These are phyloP conservation scores for Septoria linicola DNA, from an alignment of 2,329 filamentous ascomycete species.

Conservation along the genomic window DNA sequence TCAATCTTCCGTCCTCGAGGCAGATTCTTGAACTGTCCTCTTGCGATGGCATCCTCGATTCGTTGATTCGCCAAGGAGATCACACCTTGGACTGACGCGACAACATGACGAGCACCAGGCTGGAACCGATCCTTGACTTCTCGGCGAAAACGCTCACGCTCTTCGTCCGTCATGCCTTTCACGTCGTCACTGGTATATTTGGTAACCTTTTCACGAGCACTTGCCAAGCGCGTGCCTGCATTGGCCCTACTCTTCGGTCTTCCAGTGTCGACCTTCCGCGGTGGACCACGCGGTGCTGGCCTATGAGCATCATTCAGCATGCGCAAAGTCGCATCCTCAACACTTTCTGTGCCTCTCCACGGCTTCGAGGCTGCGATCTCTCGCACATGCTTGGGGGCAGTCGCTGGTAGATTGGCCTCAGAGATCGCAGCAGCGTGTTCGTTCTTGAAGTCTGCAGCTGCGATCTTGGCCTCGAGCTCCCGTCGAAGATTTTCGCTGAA, in stretches of 20 bases:
- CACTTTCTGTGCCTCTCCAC: constrained; percentile 76
- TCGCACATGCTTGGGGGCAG: constrained; percentile 68
- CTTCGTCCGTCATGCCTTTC: constrained; percentile 63
- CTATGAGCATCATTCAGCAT: constrained; percentile 69
- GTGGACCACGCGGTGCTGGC: constrained; percentile 46
- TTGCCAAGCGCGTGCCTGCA: constrained; percentile 53
- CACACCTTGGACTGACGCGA: constrained; percentile 74
- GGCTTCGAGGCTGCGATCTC: constrained; percentile 65
- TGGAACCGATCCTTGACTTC: constrained; percentile 80
- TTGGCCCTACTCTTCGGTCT: constrained; percentile 42
- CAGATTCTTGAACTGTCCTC: constrained; percentile 86
- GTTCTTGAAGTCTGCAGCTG: constrained; percentile 54
- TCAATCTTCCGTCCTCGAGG: constrained; percentile 76
- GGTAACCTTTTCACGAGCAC: constrained; percentile 58
- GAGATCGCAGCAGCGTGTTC: constrained; percentile 45
- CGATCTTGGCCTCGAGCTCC: constrained; percentile 59
- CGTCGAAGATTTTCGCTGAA: constrained; percentile 62
- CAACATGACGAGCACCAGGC: constrained; percentile 69
- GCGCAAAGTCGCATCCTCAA: constrained; percentile 73
- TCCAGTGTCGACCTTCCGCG: constrained; percentile 47
- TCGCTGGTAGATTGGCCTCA: constrained; percentile 38
- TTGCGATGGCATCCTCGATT: constrained; percentile 89
- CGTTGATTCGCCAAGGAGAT: constrained; percentile 82
- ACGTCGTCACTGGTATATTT: constrained; percentile 55
- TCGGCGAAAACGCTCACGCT: constrained; percentile 68